Evolutionary conservation across 352 stramenopile species (phyloP).

Genomic region (Globisporangium rhizosaccharum): DNA sequence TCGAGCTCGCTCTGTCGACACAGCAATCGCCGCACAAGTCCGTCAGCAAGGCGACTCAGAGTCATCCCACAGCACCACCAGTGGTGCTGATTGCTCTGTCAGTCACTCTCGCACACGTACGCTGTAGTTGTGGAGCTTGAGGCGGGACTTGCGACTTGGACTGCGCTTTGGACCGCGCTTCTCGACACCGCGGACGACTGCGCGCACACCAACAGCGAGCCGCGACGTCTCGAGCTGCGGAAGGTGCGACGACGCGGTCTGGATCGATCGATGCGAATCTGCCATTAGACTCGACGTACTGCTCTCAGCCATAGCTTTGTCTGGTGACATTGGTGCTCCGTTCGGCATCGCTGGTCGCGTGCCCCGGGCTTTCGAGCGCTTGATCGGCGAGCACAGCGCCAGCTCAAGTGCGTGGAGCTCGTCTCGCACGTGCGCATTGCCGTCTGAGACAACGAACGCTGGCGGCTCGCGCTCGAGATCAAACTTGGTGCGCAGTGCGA

Average conservation of each 20-base stretch:
- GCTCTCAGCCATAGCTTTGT: no score
- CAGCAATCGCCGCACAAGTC: background rate
- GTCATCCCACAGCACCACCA: background rate
- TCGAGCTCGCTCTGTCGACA: conserved; percentile 2
- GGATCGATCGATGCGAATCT: conserved; percentile 16
- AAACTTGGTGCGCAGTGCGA: conserved; percentile 30
- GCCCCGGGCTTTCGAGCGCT: conserved; percentile 10
- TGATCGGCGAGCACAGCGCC: conserved; percentile 32
- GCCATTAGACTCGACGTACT: background rate
- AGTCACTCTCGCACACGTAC: conserved; percentile 14
- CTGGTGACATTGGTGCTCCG: no score
- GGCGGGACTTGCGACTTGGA: conserved; percentile 48
- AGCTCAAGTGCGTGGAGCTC: conserved; percentile 19
- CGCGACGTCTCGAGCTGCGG: conserved; percentile 49
- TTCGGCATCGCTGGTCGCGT: background rate
- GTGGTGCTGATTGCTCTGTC: no score
- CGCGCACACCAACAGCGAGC: conserved; percentile 45
- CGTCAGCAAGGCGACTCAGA: background rate
- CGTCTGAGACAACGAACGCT: conserved; percentile 27
- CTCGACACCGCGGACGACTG: conserved; percentile 44
- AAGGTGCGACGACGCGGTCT: conserved; percentile 31
- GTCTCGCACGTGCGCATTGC: conserved; percentile 22
- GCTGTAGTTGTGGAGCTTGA: conserved; percentile 59
- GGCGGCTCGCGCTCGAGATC: conserved; percentile 33
- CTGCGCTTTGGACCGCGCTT: conserved; percentile 38